Conservation (phyloP, 768 basidiomycete genomes). For the Pisolithus albus region DNA sequence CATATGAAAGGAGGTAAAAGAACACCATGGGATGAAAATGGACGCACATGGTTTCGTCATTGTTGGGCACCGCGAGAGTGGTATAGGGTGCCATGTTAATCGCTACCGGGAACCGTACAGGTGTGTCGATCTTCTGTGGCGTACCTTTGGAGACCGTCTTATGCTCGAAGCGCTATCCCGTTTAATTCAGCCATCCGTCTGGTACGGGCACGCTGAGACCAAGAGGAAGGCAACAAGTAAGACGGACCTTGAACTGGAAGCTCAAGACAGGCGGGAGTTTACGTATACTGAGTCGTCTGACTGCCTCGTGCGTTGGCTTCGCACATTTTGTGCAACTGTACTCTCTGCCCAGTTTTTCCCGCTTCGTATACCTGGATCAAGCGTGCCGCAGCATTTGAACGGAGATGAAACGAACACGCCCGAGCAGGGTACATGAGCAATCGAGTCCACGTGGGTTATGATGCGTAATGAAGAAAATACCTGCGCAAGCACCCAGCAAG, state of each 20-base stretch:
- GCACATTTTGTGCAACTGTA: constrained; percentile 82
- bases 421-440: no score
- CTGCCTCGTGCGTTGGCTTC: constrained; percentile 64
- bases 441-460: neutral
- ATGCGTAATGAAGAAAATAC: constrained; percentile 31
- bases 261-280: constrained; percentile 85
- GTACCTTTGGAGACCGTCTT: constrained; percentile 63
- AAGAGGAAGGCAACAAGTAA: neutral
- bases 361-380: constrained; percentile 64
- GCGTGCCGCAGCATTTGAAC: neutral
- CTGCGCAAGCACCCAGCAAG: constrained; percentile 70
- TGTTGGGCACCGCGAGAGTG: constrained; percentile 53
- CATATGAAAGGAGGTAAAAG: no score
- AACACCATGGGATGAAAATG: no score
- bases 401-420: neutral
- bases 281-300: constrained; percentile 77
- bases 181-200: neutral
- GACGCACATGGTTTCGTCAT: constrained; percentile 25
- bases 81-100: constrained; percentile 90
- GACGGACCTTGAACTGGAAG: constrained; percentile 85
- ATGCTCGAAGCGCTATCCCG: constrained; percentile 81
- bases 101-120: constrained; percentile 72
- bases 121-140: constrained; percentile 79
- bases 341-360: constrained; percentile 80
- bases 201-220: neutral